These are phyloP conservation scores for Penicillium roqueforti DNA, from an alignment of 495 filamentous ascomycete genomes.

Conservation along the genomic window DNA sequence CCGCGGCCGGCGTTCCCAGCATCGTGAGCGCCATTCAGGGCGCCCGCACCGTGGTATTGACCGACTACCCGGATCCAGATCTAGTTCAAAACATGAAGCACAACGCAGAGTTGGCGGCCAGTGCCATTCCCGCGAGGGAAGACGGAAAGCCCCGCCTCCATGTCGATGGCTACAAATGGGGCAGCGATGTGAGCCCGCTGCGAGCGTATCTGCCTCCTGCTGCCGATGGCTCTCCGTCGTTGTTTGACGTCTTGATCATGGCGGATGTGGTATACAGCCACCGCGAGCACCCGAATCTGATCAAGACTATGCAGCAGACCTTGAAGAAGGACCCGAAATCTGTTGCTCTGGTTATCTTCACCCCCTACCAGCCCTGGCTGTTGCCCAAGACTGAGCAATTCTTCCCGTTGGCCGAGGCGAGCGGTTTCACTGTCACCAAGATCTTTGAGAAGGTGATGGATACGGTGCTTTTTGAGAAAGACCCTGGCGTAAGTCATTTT, in stretches of 20 bases:
- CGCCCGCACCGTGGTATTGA: conserved; percentile 68
- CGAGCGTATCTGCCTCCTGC: conserved; percentile 44
- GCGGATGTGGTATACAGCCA: conserved; percentile 89
- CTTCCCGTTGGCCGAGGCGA: conserved; percentile 66
- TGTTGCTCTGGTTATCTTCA: conserved; percentile 83
- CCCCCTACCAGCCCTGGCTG: conserved; percentile 88
- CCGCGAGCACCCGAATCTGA: conserved; percentile 72
- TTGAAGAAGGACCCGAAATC: conserved; percentile 52
- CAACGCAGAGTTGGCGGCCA: conserved; percentile 57
- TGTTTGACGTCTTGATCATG: conserved; percentile 78
- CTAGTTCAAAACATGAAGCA: conserved; percentile 68
- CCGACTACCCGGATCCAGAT: conserved; percentile 83
- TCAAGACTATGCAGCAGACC: conserved; percentile 62
- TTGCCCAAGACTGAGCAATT: conserved; percentile 77
- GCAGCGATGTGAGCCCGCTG: conserved; percentile 50
- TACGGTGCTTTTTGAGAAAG: conserved; percentile 80
- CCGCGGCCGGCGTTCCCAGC: conserved; percentile 80
- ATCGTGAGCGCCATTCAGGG: conserved; percentile 71
- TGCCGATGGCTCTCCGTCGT: conserved; percentile 15
- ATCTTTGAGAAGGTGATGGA: conserved; percentile 77
- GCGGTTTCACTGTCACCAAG: conserved; percentile 70
- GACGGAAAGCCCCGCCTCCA: conserved; percentile 37
- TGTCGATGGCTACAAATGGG: conserved; percentile 77
- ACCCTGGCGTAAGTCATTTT: conserved; percentile 59
- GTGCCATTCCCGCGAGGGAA: conserved; percentile 21